These are phyloP conservation scores for Amaranthus tricolor DNA, from an alignment of 179 eudicot genomes.

Conservation along the genomic window DNA sequence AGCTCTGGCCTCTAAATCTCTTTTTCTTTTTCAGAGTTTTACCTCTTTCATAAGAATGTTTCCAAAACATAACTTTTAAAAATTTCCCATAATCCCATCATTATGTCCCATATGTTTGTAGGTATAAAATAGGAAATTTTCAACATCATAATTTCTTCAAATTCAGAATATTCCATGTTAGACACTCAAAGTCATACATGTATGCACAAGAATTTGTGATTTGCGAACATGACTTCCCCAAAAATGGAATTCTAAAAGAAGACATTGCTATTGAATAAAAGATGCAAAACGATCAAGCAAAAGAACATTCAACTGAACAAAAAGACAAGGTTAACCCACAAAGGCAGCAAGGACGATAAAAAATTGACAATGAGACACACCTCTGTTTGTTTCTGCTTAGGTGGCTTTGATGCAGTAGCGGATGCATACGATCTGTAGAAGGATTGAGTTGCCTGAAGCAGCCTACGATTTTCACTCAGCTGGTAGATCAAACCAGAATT, in stretches of 20 bases:
- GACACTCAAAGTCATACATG: not conserved
- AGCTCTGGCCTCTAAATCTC: no score
- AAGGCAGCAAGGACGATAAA: not conserved
- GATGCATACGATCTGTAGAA: conserved; percentile 38
- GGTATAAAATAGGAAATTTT: no score
- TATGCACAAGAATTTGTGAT: not conserved
- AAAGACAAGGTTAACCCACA: not conserved
- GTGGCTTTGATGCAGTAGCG: conserved; percentile 30
- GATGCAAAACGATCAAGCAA: not conserved
- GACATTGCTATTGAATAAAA: not conserved
- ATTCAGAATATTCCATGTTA: no score
- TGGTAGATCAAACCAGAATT: conserved; percentile 27
- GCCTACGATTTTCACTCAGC: conserved; percentile 21
- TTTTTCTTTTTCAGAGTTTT: no score
- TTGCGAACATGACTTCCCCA: not conserved
- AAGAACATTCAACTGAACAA: not conserved
- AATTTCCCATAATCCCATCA: no score
- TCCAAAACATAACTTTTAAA: no score
- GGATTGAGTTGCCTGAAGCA: conserved; percentile 21
- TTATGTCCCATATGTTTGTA: no score
- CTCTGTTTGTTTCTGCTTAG: conserved; percentile 28
- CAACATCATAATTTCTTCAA: no score
- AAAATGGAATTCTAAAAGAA: not conserved
- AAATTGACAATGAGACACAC: conserved; percentile 21
- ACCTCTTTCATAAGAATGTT: no score